Evolutionary conservation across 2,329 filamentous ascomycete genomes (phyloP).

Genomic region (Tolypocladium tropicale): DNA sequence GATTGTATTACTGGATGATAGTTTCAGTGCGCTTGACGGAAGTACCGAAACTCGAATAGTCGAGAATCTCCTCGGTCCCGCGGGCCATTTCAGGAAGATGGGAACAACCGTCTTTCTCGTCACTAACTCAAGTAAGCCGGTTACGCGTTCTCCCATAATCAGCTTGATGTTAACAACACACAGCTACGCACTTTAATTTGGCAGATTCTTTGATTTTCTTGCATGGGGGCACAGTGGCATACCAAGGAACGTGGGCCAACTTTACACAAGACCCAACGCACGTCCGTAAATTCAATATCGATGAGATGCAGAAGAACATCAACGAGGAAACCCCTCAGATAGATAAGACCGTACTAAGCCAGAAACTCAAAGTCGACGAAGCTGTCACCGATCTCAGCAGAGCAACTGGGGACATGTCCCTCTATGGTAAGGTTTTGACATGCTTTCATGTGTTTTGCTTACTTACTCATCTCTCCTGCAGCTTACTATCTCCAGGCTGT

Average conservation of each 20-base stretch:
- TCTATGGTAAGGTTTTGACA: background rate
- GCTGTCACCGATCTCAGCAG: background rate
- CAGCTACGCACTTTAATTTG: background rate
- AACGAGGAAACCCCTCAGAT: background rate
- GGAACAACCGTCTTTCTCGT: background rate
- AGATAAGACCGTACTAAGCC: background rate
- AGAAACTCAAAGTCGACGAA: background rate
- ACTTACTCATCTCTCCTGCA: background rate
- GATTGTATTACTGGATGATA: background rate
- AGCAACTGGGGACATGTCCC: background rate
- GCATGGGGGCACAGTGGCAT: background rate
- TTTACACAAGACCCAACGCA: background rate
- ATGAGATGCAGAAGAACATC: background rate
- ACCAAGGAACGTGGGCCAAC: background rate
- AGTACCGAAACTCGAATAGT: background rate
- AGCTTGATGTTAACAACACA: background rate
- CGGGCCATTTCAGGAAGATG: background rate
- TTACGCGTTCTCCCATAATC: background rate
- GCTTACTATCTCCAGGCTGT: background rate
- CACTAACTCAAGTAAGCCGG: background rate
- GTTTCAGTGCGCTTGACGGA: background rate
- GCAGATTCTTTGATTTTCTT: background rate
- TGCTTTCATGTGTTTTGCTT: background rate
- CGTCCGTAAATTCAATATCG: background rate
- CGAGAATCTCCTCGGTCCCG: background rate